Base-by-base conservation (phyloP, 495 filamentous ascomycete genomes). In the Penicillium pulvis region DNA sequence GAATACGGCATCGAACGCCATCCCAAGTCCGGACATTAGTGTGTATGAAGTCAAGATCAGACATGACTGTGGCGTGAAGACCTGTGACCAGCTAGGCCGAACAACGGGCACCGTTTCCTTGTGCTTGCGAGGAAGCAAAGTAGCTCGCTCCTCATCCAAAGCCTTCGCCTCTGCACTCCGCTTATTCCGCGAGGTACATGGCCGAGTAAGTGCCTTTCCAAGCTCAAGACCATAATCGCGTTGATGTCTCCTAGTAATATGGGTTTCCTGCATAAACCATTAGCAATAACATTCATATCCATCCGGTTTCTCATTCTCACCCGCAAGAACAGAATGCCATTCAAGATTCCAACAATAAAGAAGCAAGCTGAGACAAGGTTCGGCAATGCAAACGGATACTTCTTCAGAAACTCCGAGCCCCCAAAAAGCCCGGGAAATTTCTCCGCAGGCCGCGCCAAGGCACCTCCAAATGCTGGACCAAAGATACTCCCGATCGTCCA, bases 401-500 rank as follows among this genome's bases (percentile, higher is more conserved):
- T 79, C 57, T 84, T 81, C 46, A 96, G 80, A 59, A 92, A 89
- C 44, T 72, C 78, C 24, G 78, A 85, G 20, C 83, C 68, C 8
- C 86, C 86, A 69, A 93, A 94, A 16, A 89, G 53, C 12, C 71
- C 73, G 4, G 90, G 90, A 63, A 90, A 82, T 44, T 89, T 85
- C 42, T 79, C 74, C 1, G 86, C 84, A 3, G 93, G 93, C 53
- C 89, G 85, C 8, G 91, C 89, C 53, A 98, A 84, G 41, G 88
- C 85, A 3, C 93, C 93, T 24, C 93, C 93, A 64, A 97, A 87
- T 2, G 87, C 84, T 3, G 93, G 93, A 0, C 93, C 93, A 67
- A 97, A 86, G n/a, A 97, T 89, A 43, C 84, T 87, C 1, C 92
- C 92, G 50, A 92, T 80, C 10, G 85, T 88, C 88, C 90, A 92